A percentile compares a stretch with the other conserved stretches of the same genome.
Conservation (phyloP, 768 basidiomycete genomes). For the Lentinula aciculospora region DNA sequence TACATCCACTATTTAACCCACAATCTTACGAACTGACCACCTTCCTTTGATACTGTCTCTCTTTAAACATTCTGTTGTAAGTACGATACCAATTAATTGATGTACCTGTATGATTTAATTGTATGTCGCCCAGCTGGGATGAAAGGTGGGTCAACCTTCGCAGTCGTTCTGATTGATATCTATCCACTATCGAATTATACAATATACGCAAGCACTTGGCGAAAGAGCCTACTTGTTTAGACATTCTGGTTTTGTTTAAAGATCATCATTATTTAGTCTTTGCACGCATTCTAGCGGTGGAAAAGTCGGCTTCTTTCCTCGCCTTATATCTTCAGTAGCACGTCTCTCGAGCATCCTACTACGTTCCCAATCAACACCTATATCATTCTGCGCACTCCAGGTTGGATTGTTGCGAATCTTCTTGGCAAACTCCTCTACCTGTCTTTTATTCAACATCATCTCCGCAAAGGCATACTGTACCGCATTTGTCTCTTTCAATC, state of each 20-base stretch:
- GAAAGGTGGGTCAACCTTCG: too few relatives aligned
- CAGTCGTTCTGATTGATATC: too few relatives aligned
- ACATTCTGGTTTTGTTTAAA: background rate
- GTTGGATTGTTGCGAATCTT: background rate
- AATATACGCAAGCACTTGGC: background rate
- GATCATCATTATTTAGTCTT: background rate
- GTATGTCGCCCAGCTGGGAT: too few relatives aligned
- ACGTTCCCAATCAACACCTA: background rate
- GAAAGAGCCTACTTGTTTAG: too few relatives aligned
- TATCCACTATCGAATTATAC: background rate
- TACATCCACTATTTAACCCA: background rate
- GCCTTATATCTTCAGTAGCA: conserved; percentile 1
- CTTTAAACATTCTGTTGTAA: background rate
- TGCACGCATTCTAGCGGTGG: conserved; percentile 3
- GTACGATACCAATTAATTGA: background rate
- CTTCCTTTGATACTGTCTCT: background rate
- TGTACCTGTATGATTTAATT: background rate
- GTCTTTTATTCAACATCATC: background rate
- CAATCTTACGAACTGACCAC: background rate
- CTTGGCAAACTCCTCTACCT: background rate
- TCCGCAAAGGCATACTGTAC: background rate
- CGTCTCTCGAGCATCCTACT: background rate
- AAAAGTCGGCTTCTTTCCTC: conserved; percentile 1
- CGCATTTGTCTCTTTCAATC: background rate
- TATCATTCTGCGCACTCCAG: background rate